Evolutionary conservation across 192 early-diverging fungal species (phyloP).

Genomic region (Umbelopsis isabellina): DNA sequence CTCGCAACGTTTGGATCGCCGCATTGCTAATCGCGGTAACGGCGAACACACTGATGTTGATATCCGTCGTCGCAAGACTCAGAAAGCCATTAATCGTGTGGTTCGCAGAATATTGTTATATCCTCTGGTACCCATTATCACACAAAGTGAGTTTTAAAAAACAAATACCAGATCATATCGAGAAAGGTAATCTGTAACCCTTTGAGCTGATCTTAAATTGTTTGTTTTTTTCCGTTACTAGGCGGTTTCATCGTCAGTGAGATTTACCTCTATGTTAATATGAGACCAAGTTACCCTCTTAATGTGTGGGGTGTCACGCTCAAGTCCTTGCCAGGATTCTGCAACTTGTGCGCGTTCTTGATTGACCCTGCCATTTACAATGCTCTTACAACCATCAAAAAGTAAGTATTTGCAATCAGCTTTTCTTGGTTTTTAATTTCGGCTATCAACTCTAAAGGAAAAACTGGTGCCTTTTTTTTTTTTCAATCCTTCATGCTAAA

Average conservation of each 20-base stretch:
- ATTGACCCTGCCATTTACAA: slow-evolving; percentile 24
- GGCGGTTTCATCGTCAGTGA: slow-evolving; percentile 26
- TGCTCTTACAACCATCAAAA: slow-evolving; percentile 12
- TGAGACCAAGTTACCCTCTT: slow-evolving; percentile 17
- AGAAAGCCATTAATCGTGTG: slow-evolving; percentile 24
- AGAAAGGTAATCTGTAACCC: neutral
- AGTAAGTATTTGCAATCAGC: slow-evolving; percentile 1
- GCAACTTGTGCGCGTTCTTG: slow-evolving; percentile 23
- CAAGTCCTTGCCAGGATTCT: slow-evolving; percentile 18
- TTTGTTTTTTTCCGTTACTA: neutral
- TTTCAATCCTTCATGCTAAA: neutral
- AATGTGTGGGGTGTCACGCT: slow-evolving; percentile 25
- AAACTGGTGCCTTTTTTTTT: too few relatives aligned
- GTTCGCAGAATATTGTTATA: slow-evolving; percentile 28
- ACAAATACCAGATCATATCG: neutral
- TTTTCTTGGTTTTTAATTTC: too few relatives aligned
- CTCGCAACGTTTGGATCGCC: neutral
- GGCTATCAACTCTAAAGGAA: too few relatives aligned
- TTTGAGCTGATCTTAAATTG: too few relatives aligned
- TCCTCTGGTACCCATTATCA: slow-evolving; percentile 18
- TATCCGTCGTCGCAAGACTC: neutral
- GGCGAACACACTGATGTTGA: slow-evolving; percentile 18
- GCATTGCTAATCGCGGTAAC: neutral
- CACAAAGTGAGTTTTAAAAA: slow-evolving; percentile 25
- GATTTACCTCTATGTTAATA: slow-evolving; percentile 11